phyloP scores from a whole-genome alignment of 805 yeast genomes.

The Nakazawaea pomicola region DNA sequence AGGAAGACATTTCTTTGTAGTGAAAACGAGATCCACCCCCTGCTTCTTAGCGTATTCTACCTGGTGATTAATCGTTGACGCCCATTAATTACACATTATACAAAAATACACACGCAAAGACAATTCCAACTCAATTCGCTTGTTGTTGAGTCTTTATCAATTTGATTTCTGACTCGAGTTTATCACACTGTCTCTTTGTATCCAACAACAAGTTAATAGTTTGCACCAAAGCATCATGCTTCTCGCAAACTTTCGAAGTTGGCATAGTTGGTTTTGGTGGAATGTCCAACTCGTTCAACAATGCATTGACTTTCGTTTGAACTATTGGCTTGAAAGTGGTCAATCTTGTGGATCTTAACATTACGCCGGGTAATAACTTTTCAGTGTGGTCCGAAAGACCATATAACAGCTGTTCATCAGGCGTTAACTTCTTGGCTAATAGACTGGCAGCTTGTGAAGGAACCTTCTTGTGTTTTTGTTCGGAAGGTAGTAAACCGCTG shows the following conservation, averaged over 20 bases:
- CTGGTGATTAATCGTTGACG: too few relatives aligned
- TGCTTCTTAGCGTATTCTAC: too few relatives aligned
- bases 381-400: slow-evolving; percentile 81
- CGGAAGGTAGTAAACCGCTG: slow-evolving; percentile 5
- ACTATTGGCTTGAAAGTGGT: slow-evolving; percentile 74
- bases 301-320: slow-evolving; percentile 54
- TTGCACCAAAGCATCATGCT: slow-evolving; percentile 70
- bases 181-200: slow-evolving; percentile 81
- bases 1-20: too few relatives aligned
- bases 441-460: slow-evolving; percentile 22
- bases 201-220: slow-evolving; percentile 72
- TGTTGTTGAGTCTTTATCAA: slow-evolving; percentile 33
- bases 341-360: slow-evolving; percentile 71
- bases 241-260: slow-evolving; percentile 68
- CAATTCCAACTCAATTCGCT: not conserved
- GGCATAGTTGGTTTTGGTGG: slow-evolving; percentile 86
- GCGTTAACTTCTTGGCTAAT: slow-evolving; percentile 52
- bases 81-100: too few relatives aligned
- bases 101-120: not conserved
- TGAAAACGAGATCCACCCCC: too few relatives aligned
- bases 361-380: slow-evolving; percentile 74
- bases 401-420: slow-evolving; percentile 77
- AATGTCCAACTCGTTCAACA: slow-evolving; percentile 73
- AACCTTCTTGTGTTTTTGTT: slow-evolving; percentile 9
- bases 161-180: slow-evolving; percentile 72